Conservation (phyloP, 1,139 yeast species). For the Starmera stellimalicola region DNA sequence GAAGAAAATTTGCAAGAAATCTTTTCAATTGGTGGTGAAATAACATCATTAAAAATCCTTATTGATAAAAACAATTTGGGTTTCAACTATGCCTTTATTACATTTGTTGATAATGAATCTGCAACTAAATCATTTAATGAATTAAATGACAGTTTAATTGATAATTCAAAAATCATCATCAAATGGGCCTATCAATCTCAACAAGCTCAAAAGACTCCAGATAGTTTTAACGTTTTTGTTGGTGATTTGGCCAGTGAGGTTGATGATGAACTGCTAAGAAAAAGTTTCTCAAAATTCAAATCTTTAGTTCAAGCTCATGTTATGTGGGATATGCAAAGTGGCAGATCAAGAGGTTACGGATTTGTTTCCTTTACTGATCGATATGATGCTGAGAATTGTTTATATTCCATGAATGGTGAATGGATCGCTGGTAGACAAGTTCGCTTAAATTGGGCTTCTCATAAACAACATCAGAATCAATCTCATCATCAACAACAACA, state of each 20-base stretch:
- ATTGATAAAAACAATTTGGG: constrained; percentile 69
- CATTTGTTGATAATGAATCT: constrained; percentile 46
- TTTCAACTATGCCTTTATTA: constrained; percentile 78
- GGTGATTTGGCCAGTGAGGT: constrained; percentile 84
- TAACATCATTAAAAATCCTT: constrained; percentile 56
- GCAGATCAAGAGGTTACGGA: constrained; percentile 86
- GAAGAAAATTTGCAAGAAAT: constrained; percentile 55
- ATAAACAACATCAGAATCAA: constrained; percentile 38
- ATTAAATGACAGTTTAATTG: constrained; percentile 46
- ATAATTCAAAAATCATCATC: constrained; percentile 48
- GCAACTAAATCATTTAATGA: constrained; percentile 58
- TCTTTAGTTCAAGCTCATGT: constrained; percentile 80
- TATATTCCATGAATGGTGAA: constrained; percentile 68
- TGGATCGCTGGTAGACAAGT: constrained; percentile 66
- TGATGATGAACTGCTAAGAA: constrained; percentile 61
- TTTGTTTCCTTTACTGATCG: constrained; percentile 71
- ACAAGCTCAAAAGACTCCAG: constrained; percentile 41
- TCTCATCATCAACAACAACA: constrained; percentile 9
- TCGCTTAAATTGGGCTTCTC: constrained; percentile 86
- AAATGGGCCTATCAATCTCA: constrained; percentile 84
- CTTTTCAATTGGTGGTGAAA: constrained; percentile 53
- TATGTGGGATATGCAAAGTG: constrained; percentile 97
- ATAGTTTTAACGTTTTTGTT: constrained; percentile 67
- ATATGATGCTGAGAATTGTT: constrained; percentile 66
- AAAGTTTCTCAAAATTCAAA: constrained; percentile 49